Percentiles rank a stretch among this genome's conserved stretches.
Conservation (phyloP, 805 yeast species). For the Scheffersomyces stipitis region DNA sequence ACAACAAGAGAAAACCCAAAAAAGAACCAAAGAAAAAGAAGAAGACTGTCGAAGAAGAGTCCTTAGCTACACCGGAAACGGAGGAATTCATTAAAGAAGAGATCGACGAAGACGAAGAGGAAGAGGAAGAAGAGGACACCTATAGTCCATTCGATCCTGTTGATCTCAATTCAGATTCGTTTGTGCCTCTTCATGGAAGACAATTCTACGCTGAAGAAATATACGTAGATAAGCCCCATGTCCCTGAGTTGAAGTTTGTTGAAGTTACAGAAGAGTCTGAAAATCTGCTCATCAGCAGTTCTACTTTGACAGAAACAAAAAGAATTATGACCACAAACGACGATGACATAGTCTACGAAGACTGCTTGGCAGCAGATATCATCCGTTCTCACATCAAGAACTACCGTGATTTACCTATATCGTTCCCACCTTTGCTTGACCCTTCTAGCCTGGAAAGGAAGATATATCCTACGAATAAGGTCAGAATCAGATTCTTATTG, state of each 20-base stretch:
- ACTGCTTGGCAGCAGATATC: slow-evolving; percentile 31
- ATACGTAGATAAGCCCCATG: slow-evolving; percentile 11
- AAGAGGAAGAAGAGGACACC: slow-evolving; percentile 25
- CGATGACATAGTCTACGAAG: slow-evolving; percentile 22
- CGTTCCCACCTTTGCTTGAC: slow-evolving; percentile 36
- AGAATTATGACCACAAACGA: slow-evolving; percentile 16
- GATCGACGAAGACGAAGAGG: slow-evolving; percentile 14
- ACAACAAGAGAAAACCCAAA: slow-evolving; percentile 2
- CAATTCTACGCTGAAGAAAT: slow-evolving; percentile 16
- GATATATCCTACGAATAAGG: slow-evolving; percentile 4
- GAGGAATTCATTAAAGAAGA: slow-evolving; percentile 6
- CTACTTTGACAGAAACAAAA: background rate
- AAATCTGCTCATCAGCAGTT: background rate
- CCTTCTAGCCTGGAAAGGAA: slow-evolving; percentile 9
- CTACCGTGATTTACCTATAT: slow-evolving; percentile 33
- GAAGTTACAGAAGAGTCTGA: slow-evolving; percentile 2
- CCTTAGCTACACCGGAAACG: background rate
- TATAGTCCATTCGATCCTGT: slow-evolving; percentile 42
- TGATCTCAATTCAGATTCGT: slow-evolving; percentile 32
- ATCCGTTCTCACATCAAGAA: slow-evolving; percentile 26
- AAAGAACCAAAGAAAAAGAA: slow-evolving; percentile 4
- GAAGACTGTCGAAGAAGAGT: slow-evolving; percentile 8
- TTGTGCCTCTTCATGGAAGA: slow-evolving; percentile 16
- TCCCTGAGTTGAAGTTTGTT: slow-evolving; percentile 21
- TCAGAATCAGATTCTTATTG: slow-evolving; percentile 32